Conservation (phyloP, 306 rosid species). For the Begonia masoniana region DNA sequence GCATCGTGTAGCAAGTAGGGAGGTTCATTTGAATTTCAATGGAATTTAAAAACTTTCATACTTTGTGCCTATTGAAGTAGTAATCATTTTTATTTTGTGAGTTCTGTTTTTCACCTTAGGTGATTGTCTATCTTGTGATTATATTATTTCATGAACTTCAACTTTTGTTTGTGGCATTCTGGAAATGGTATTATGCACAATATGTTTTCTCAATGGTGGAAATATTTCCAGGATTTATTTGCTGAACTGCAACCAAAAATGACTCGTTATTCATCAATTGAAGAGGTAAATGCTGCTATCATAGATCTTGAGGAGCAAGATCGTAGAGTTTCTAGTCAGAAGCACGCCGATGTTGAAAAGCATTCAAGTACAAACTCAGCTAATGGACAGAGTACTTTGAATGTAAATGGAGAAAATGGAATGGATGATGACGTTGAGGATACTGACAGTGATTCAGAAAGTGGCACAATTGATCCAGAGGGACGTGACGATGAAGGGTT, state of each 20-base stretch:
- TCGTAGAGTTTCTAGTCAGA: constrained; percentile 41
- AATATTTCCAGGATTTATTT: constrained; percentile 63
- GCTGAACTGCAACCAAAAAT: constrained; percentile 88
- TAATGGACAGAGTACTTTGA: constrained; percentile 46
- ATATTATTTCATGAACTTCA: no score
- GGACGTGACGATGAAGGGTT: constrained; percentile 74
- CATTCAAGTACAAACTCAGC: constrained; percentile 37
- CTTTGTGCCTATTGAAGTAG: no score
- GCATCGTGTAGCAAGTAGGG: no score
- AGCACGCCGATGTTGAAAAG: constrained; percentile 55
- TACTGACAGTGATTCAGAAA: constrained; percentile 78
- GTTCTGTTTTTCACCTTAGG: no score
- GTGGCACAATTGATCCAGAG: constrained; percentile 60
- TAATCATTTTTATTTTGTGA: no score
- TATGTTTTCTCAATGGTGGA: constrained; percentile 8
- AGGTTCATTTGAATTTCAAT: no score
- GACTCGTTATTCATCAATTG: constrained; percentile 68
- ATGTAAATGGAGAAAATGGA: constrained; percentile 61
- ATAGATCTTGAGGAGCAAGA: constrained; percentile 86
- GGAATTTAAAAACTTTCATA: no score
- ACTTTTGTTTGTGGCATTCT: no score
- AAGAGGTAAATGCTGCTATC: constrained; percentile 81
- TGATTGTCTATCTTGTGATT: no score
- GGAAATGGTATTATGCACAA: no score
- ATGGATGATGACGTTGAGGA: constrained; percentile 43